These are phyloP conservation scores for Xylaria telfairii DNA, from an alignment of 495 filamentous ascomycete genomes.

Conservation along the genomic window DNA sequence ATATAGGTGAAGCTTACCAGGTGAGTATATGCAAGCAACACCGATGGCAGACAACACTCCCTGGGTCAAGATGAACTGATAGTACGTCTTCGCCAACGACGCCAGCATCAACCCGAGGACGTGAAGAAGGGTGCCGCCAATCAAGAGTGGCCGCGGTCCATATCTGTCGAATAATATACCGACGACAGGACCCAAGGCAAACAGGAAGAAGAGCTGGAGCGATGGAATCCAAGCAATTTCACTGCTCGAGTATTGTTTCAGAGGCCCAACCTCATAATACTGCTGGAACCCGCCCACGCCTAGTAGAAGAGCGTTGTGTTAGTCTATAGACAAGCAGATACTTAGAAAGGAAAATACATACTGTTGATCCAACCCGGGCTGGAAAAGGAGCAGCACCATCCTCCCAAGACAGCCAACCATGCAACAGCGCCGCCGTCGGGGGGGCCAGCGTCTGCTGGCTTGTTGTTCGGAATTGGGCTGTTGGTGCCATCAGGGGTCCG, in stretches of 20 bases:
- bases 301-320: neutral
- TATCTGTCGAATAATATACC: slow-evolving; percentile 44
- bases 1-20: slow-evolving; percentile 26
- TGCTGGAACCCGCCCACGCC: slow-evolving; percentile 38
- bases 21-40: slow-evolving; percentile 46
- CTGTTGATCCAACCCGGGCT: slow-evolving; percentile 31
- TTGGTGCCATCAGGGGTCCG: neutral
- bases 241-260: slow-evolving; percentile 35
- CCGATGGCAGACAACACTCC: slow-evolving; percentile 50
- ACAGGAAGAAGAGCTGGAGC: slow-evolving; percentile 40
- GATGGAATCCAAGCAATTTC: slow-evolving; percentile 47
- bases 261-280: slow-evolving; percentile 35
- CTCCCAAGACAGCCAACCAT: slow-evolving; percentile 39
- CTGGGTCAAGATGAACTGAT: slow-evolving; percentile 63
- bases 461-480: neutral
- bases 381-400: slow-evolving; percentile 32
- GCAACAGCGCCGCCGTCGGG: slow-evolving; percentile 42
- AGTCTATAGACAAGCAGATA: neutral
- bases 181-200: slow-evolving; percentile 40
- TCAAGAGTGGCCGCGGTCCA: slow-evolving; percentile 35
- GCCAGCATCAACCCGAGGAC: slow-evolving; percentile 12
- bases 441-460: neutral
- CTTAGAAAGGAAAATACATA: neutral
- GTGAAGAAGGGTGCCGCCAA: slow-evolving; percentile 31
- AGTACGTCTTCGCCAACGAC: slow-evolving; percentile 58